Evolutionary conservation across 805 yeast genomes (phyloP).

Genomic region (Lachancea meyersii): DNA sequence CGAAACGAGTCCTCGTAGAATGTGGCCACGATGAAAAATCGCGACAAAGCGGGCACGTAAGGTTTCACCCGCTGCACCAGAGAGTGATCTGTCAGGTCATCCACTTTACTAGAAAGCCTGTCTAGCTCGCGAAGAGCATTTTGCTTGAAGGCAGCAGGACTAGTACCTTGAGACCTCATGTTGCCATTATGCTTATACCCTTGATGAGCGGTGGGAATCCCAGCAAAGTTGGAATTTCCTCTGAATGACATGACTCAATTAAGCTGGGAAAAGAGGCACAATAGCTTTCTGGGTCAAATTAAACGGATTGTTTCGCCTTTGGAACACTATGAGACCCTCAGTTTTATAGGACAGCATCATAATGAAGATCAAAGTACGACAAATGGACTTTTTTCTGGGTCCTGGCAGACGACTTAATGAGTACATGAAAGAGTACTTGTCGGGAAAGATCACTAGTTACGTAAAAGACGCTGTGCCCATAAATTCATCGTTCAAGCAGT

Average conservation of each 20-base stretch:
- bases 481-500: no score
- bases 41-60: constrained; percentile 79
- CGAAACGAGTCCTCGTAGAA: constrained; percentile 85
- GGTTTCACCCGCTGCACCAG: constrained; percentile 49
- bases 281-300: not conserved
- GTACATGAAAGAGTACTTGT: no score
- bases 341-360: no score
- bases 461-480: no score
- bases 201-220: constrained; percentile 14
- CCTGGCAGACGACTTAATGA: no score
- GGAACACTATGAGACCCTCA: no score
- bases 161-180: constrained; percentile 6
- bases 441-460: no score
- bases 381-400: no score
- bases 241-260: constrained; percentile 21
- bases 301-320: no score
- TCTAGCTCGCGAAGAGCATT: constrained; percentile 38
- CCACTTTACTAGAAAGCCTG: constrained; percentile 45
- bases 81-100: constrained; percentile 47
- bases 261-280: not conserved
- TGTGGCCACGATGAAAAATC: constrained; percentile 88
- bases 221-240: constrained; percentile 18
- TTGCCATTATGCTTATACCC: constrained; percentile 12
- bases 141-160: constrained; percentile 1
- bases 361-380: no score